Evolutionary conservation across 1,284 basidiomycete species (phyloP).

Genomic region (Neotropicomus parvogracilis): DNA sequence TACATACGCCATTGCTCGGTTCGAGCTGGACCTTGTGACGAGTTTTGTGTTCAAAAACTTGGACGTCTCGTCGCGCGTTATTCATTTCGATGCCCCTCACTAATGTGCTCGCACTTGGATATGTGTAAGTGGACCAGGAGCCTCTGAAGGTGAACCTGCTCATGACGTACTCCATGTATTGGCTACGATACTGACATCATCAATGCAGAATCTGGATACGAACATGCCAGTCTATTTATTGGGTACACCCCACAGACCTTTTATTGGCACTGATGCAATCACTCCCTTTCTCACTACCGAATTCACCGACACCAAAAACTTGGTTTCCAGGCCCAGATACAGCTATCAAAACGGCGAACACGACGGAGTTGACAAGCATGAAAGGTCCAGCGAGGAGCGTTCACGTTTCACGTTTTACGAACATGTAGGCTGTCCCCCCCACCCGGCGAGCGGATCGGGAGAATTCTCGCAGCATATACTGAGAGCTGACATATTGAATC

Average conservation of each 20-base stretch:
- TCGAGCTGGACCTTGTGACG: no score
- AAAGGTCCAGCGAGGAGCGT: slow-evolving; percentile 61
- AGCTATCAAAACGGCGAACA: slow-evolving; percentile 27
- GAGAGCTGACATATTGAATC: neutral
- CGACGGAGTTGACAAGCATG: slow-evolving; percentile 39
- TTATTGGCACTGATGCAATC: no score
- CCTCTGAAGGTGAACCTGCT: slow-evolving; percentile 43
- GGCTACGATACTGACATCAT: neutral
- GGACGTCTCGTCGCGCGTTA: slow-evolving; percentile 52
- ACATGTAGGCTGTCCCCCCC: slow-evolving; percentile 50
- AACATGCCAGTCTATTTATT: slow-evolving; percentile 36
- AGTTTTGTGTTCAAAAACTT: slow-evolving; percentile 42
- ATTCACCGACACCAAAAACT: slow-evolving; percentile 10
- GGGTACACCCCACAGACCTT: slow-evolving; percentile 39
- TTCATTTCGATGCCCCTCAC: slow-evolving; percentile 40
- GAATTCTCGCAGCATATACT: neutral
- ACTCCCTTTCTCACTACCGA: no score
- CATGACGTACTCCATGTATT: rapidly evolving
- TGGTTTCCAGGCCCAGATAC: slow-evolving; percentile 22
- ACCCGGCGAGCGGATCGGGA: neutral
- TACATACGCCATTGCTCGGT: no score
- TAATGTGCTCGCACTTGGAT: slow-evolving; percentile 46
- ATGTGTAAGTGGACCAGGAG: slow-evolving; percentile 44
- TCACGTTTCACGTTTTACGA: slow-evolving; percentile 61
- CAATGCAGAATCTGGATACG: slow-evolving; percentile 48